Evolutionary conservation across 164 flowering plant species (phyloP), one percentile per base, ranked within the genome.

Genomic region (Chimonanthus praecox): DNA sequence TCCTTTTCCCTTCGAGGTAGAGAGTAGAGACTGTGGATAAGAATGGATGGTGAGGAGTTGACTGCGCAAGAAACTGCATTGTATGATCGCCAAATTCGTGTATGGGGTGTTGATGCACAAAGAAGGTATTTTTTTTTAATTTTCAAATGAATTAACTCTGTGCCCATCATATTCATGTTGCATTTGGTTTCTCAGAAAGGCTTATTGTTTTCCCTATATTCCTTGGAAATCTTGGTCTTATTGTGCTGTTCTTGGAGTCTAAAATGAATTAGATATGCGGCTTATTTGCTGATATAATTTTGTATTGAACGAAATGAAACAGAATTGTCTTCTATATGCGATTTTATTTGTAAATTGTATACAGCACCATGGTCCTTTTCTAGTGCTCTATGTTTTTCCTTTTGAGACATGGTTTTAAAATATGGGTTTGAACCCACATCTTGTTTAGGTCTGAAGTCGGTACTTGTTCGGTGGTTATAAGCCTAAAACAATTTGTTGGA

Each of bases 31-130:
- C 62, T 18, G 18, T 50, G 45, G 50, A 47, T 81, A 79, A 70
- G 64, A 61, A 90, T 89, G 93, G 88, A 89, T 74, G 87, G 89
- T 0, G 98, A 96, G 80, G 92, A 92, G 84, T 76, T 96, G 82
- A 96, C 98, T 4, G 98, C 88, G 82, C 98, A 92, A 72, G 99
- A 96, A 76, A 96, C 97, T 11, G 98, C 94, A 0, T 73, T 95
- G 20, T 95, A 96, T 64, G 99, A 96, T 81, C 99, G 99, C 44
- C 99, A 96, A 70, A 94, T 96, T 77, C 92, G 99, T 83, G 97
- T 96, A 72, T 96, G 99, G 98, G 99, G 99, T 2, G 99, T 88
- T 66, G 97, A 90, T 79, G 97, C 97, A 15, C 99, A 96, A 71
- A 77, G 98, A 73, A 90, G 99, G 98, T 93, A 78, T n/a, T 43